phyloP scores from a whole-genome alignment of 2,329 filamentous ascomycete genomes.

The Hymenoscyphus albidus region DNA sequence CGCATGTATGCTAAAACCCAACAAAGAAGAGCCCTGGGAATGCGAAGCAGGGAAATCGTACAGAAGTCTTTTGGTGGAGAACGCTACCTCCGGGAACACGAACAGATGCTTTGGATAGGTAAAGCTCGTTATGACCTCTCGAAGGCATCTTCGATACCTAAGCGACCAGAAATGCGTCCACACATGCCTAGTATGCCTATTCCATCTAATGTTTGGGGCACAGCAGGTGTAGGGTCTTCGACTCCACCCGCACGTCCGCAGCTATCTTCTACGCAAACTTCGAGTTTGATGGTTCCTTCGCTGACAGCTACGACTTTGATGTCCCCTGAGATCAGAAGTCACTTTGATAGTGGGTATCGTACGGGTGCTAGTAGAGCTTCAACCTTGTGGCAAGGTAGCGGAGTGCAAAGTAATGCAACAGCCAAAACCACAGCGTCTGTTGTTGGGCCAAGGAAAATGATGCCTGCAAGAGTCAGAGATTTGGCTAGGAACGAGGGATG shows the following conservation, averaged over 20 bases:
- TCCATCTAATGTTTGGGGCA: slow-evolving; percentile 11
- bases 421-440: background rate
- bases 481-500: slow-evolving; percentile 5
- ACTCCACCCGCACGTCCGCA: slow-evolving; percentile 5
- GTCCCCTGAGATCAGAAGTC: slow-evolving; percentile 14
- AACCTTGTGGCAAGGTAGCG: slow-evolving; percentile 11
- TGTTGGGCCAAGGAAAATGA: slow-evolving; percentile 10
- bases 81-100: slow-evolving; percentile 57
- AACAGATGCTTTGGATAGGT: slow-evolving; percentile 54
- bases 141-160: background rate
- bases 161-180: slow-evolving; percentile 12
- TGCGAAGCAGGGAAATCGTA: slow-evolving; percentile 55
- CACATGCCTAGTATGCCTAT: slow-evolving; percentile 13
- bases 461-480: slow-evolving; percentile 14
- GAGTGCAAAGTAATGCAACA: background rate
- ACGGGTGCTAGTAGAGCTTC: slow-evolving; percentile 14
- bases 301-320: slow-evolving; percentile 18
- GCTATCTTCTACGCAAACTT: slow-evolving; percentile 16
- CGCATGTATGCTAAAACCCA: slow-evolving; percentile 56
- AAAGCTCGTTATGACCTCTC: slow-evolving; percentile 19
- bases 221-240: slow-evolving; percentile 5
- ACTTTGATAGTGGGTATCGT: slow-evolving; percentile 17
- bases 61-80: slow-evolving; percentile 57
- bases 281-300: slow-evolving; percentile 17
- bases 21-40: slow-evolving; percentile 53